Base-by-base conservation (phyloP, 1,284 basidiomycete genomes). In the Moniliella sp. region DNA sequence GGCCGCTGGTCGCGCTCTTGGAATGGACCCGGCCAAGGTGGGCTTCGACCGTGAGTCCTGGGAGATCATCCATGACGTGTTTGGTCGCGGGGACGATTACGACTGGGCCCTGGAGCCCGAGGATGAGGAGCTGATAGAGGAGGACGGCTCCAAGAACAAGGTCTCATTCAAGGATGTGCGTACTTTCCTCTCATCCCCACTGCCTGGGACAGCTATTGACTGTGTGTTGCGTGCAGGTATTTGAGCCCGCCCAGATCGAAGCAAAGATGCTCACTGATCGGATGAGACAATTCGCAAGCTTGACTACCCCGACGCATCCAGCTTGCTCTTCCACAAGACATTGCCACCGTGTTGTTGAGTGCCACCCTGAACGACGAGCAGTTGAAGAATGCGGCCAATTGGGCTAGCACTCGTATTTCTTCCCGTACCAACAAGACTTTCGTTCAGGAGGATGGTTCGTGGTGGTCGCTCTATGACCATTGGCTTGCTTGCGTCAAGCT, bases 241-340 rank as follows among this genome's bases (percentile, higher is more conserved):
- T 97, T 48, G 91, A 99, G 59, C 91, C 91, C 0, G 81, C 84
- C 4, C 83, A 94, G 67, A 94, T 99, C 55, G 75, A 75, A 43
- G 78, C 76, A 39, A 73, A 81, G 32, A 70, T 86, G 66, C 66
- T 99, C 27, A 93, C 84, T 3, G 82, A 88, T 84, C 83, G 41
- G 91, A 99, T 61, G 81, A 91, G 33, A 50, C 51, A 14, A 68
- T 84, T 33, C 84, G 94, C 46, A 77, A 84, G 34, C 73, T 74
- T 55, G 91, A 97, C 63, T 82, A 27, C 91, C 91, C 0, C 91
- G 99, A 61, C 77, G 91, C 30, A 83, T 93, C 73, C 91, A 97
- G 61, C 71, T 97, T 16, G 72, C 76, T 11, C 79, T 76, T 15
- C 48, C 51, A 5, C 46, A 44, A 31, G 44, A 82, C 29, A 63